Conservation (phyloP, 768 basidiomycete species). For the Bullera alba region DNA sequence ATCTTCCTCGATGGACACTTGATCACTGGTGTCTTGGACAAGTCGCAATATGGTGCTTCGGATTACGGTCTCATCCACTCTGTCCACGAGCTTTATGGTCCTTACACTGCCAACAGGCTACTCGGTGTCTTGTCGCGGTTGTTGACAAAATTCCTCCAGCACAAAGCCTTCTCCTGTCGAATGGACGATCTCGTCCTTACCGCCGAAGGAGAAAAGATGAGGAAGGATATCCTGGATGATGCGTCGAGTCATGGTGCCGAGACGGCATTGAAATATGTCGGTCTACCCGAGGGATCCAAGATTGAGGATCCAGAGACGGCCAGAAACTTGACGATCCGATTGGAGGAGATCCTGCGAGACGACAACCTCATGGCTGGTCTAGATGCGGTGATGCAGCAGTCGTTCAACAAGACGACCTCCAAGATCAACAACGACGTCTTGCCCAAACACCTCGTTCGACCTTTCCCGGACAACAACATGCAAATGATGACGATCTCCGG, state of each 20-base stretch:
- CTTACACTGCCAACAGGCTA: slow-evolving; percentile 78
- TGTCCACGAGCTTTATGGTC: slow-evolving; percentile 88
- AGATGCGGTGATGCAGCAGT: slow-evolving; percentile 53
- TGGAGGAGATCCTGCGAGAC: slow-evolving; percentile 88
- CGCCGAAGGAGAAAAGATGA: slow-evolving; percentile 63
- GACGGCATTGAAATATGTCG: slow-evolving; percentile 68
- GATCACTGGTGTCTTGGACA: slow-evolving; percentile 88
- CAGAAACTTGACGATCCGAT: slow-evolving; percentile 50
- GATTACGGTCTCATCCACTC: slow-evolving; percentile 97
- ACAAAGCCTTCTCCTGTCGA: slow-evolving; percentile 93
- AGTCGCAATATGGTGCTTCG: slow-evolving; percentile 91
- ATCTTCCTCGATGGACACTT: slow-evolving; percentile 92
- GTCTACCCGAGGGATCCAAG: slow-evolving; percentile 52
- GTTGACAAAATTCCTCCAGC: slow-evolving; percentile 94
- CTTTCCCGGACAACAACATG: slow-evolving; percentile 98
- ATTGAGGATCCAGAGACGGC: slow-evolving; percentile 45
- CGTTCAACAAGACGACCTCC: slow-evolving; percentile 67
- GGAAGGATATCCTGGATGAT: slow-evolving; percentile 61
- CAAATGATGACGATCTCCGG: slow-evolving; percentile 97
- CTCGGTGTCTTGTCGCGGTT: slow-evolving; percentile 87
- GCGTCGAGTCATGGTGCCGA: slow-evolving; percentile 70
- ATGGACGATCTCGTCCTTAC: slow-evolving; percentile 97
- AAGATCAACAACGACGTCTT: slow-evolving; percentile 82
- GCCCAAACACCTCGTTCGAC: slow-evolving; percentile 76
- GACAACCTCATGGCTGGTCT: slow-evolving; percentile 96